Conservation (phyloP, 2,329 filamentous ascomycete species). For the Ascochyta viciae-villosae region DNA sequence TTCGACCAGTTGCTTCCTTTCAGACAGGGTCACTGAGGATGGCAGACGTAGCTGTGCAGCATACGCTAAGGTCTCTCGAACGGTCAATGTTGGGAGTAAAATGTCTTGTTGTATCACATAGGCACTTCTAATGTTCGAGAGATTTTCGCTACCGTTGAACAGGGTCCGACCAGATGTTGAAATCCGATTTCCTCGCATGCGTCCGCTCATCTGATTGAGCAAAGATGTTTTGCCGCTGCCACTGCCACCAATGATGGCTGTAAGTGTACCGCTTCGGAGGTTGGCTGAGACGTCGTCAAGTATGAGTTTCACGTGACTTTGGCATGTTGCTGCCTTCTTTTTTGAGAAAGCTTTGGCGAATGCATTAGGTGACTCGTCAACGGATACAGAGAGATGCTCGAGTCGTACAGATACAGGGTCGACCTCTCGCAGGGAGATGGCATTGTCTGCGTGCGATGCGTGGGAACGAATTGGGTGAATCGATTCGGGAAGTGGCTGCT, state of each 20-base stretch:
- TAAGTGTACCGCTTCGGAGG: conserved; percentile 70
- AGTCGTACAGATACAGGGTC: conserved; percentile 63
- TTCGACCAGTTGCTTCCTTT: conserved; percentile 71
- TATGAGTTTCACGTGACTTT: conserved; percentile 56
- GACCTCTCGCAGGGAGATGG: conserved; percentile 58
- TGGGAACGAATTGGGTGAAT: conserved; percentile 27
- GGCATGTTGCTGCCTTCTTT: conserved; percentile 31
- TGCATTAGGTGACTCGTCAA: conserved; percentile 62
- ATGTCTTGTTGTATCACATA: conserved; percentile 83
- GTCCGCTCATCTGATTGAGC: conserved; percentile 74
- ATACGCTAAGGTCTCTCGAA: conserved; percentile 76
- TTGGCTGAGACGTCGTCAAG: conserved; percentile 69
- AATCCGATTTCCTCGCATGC: conserved; percentile 65
- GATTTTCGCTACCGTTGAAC: conserved; percentile 66
- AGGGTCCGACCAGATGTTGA: conserved; percentile 60
- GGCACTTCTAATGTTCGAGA: conserved; percentile 63
- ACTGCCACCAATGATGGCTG: conserved; percentile 77
- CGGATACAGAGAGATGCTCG: conserved; percentile 62
- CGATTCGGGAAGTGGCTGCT: conserved; percentile 12
- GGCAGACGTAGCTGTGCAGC: conserved; percentile 75
- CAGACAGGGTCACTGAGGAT: conserved; percentile 63
- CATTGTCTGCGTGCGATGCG: conserved; percentile 36
- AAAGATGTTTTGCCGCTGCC: conserved; percentile 69
- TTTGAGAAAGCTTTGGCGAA: conserved; percentile 35
- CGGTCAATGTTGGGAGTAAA: conserved; percentile 74